Conservation (phyloP, 176 grass and related monocot species). For the Juncus inflexus region DNA sequence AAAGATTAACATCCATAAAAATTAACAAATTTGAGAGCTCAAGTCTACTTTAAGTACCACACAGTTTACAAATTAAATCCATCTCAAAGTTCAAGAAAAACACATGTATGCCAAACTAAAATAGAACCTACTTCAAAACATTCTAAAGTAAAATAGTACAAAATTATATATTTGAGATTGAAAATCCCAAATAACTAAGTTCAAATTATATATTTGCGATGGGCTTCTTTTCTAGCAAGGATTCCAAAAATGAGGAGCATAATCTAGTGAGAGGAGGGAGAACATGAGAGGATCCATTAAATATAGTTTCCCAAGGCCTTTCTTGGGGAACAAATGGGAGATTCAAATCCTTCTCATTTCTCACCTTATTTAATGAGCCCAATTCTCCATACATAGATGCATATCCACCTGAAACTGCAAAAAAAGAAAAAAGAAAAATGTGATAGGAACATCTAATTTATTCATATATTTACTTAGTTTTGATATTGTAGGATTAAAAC, state of each 20-base stretch:
- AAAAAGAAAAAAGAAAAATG: constrained; percentile 8
- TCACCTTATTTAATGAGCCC: constrained; percentile 38
- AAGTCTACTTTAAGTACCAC: too few species aligned
- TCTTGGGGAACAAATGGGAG: constrained; percentile 61
- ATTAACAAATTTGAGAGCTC: too few species aligned
- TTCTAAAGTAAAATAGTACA: too few species aligned
- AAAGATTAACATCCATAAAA: too few species aligned
- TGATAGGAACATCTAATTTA: neutral
- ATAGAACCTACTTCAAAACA: too few species aligned
- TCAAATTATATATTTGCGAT: constrained; percentile 31
- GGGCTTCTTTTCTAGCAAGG: constrained; percentile 65
- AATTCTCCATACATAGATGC: constrained; percentile 80
- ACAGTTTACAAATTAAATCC: too few species aligned
- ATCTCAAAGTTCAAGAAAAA: too few species aligned
- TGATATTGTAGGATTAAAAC: too few species aligned
- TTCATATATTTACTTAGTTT: neutral
- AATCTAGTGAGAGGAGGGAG: constrained; percentile 80
- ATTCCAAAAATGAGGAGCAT: constrained; percentile 64
- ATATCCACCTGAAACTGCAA: constrained; percentile 65
- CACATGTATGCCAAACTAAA: too few species aligned
- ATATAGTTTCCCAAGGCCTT: constrained; percentile 95
- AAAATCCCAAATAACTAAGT: neutral
- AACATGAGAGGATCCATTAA: constrained; percentile 73
- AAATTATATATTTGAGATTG: too few species aligned
- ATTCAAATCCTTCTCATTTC: constrained; percentile 32